Base-by-base conservation (phyloP, 2,329 filamentous ascomycete species). In the Xenosphaeropsis pyriputrescens region DNA sequence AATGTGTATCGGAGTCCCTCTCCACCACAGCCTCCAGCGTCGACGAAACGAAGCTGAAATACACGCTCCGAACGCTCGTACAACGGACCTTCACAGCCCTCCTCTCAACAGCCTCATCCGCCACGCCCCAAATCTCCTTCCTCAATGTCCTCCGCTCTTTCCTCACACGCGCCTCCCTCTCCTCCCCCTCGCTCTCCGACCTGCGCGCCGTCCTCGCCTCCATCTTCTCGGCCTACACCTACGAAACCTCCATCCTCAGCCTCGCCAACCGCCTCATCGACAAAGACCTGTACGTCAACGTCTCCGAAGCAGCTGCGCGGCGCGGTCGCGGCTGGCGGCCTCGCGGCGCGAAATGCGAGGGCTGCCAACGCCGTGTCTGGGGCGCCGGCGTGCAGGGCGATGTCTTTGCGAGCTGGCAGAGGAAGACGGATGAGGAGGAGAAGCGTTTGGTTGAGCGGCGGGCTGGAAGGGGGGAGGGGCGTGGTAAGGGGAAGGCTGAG, bases 171-270 rank as follows among this genome's bases (percentile, higher is more conserved):
- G 89, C 88, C 0, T 81, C 85, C 0, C 70, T 74, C 17, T 77
- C 79, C 14, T 93, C 86, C 0, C 88, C 91, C 0, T 93, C 83
- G 11, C 67, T 98, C 2, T 79, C 85, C 1, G 86, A 96, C 53
- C 69, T 98, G 3, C 80, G 91, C 33, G 73, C 74, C 6, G 88
- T 96, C 1, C 70, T 98, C 2, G 67, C 75, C 1, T 91, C 88
- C 11, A 89, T 98, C 39, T 96, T 98, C 60, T 78, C 89, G 0
- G 89, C 91, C 0, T 98, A 98, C 55, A 80, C 86, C 0, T 95
- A 96, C 54, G 91, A 98, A 57, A 84, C 89, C 55, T 88, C 83
- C 0, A 83, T 98, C 13, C 69, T 98, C 15, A 69, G 72, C 2
- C 72, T 98, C 3, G 85, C 91, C 1, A 93, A 89, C 54, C 72